A percentile compares a stretch with the other conserved stretches of the same genome.
Conservation (phyloP, 208 protist genomes). For the Trypanosoma avium region DNA sequence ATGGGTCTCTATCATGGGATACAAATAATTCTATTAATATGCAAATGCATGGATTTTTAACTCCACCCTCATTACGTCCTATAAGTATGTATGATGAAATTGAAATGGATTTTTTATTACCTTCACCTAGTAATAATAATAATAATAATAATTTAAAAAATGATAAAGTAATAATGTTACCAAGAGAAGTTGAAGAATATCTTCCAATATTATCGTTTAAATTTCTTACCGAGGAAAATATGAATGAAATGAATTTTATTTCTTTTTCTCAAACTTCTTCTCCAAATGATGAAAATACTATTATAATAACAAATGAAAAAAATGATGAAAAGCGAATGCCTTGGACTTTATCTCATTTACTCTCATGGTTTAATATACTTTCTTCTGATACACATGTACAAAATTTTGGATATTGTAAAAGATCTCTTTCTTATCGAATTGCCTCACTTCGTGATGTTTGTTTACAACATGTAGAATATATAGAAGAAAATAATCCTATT, state of each 20-base stretch:
- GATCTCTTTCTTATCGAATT: conserved; percentile 40
- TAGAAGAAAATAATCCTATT: conserved; percentile 18
- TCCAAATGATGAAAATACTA: background rate
- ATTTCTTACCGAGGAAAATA: conserved; percentile 33
- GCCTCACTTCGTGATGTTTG: conserved; percentile 40
- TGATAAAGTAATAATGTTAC: conserved; percentile 9
- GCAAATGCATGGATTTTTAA: background rate
- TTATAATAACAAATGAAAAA: background rate
- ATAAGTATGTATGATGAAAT: background rate
- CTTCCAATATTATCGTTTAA: conserved; percentile 55
- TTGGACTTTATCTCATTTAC: conserved; percentile 60
- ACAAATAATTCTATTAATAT: background rate
- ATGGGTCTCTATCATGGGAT: background rate
- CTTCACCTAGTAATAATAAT: background rate
- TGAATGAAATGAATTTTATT: conserved; percentile 16
- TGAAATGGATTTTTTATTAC: no score
- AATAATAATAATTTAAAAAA: conserved; percentile 4
- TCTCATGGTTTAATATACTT: conserved; percentile 54
- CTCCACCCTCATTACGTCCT: conserved; percentile 15
- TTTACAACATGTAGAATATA: conserved; percentile 32
- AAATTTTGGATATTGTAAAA: conserved; percentile 53
- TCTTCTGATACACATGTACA: conserved; percentile 38
- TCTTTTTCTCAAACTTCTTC: background rate
- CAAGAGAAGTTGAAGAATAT: conserved; percentile 47
- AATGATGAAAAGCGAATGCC: background rate